Conservation (phyloP, 768 basidiomycete genomes). For the Tulasnella sp. region DNA sequence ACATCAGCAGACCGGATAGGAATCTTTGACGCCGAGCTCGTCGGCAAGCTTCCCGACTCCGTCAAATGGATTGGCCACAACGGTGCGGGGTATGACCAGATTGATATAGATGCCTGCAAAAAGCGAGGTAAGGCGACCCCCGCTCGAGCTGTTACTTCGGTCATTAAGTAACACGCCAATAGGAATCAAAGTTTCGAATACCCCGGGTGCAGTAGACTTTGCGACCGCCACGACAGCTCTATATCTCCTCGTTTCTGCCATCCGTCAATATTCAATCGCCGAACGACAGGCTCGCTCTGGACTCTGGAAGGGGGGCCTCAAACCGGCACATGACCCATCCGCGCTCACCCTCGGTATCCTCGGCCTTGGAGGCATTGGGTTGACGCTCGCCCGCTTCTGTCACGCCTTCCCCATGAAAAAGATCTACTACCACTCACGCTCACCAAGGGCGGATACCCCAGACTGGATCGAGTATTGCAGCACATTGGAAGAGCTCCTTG, state of each 20-base stretch:
- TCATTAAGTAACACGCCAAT: not conserved
- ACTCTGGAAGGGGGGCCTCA: slow-evolving; percentile 61
- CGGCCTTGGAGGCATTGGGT: slow-evolving; percentile 77
- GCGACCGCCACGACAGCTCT: slow-evolving; percentile 88
- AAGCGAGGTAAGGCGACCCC: slow-evolving; percentile 56
- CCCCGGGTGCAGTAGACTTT: slow-evolving; percentile 87
- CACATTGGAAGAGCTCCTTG: slow-evolving; percentile 63
- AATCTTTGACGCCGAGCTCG: slow-evolving; percentile 76
- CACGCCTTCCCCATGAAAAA: slow-evolving; percentile 89
- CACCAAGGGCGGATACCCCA: slow-evolving; percentile 60
- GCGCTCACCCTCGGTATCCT: slow-evolving; percentile 72
- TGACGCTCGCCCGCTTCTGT: slow-evolving; percentile 68
- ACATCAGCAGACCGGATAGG: slow-evolving; percentile 67
- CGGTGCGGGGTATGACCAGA: slow-evolving; percentile 90
- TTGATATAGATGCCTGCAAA: slow-evolving; percentile 76
- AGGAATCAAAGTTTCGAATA: slow-evolving; percentile 85
- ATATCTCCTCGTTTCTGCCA: slow-evolving; percentile 76
- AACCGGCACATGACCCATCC: slow-evolving; percentile 63
- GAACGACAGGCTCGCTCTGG: slow-evolving; percentile 54
- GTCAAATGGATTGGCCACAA: slow-evolving; percentile 91
- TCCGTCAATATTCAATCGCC: slow-evolving; percentile 70
- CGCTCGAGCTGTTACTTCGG: not conserved
- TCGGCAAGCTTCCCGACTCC: slow-evolving; percentile 64
- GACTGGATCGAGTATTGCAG: slow-evolving; percentile 76
- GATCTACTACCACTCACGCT: slow-evolving; percentile 72